Base-by-base conservation (phyloP, 805 yeast species). In the Cyberlindnera amylophila region DNA sequence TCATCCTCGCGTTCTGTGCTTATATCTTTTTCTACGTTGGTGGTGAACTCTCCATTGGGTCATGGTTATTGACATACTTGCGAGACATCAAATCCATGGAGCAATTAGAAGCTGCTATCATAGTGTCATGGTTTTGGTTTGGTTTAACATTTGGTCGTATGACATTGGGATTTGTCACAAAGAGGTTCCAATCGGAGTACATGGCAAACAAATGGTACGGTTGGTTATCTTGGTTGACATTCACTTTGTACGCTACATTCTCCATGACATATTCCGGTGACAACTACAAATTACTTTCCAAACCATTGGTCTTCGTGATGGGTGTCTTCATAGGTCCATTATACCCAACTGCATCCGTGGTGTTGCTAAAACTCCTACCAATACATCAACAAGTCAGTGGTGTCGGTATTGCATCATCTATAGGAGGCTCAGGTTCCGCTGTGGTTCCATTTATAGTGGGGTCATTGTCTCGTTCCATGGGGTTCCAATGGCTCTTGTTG, bases 91-190 rank as follows among this genome's bases (percentile, higher is more conserved):
- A 84, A 43, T 61, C 69, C 14, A 78, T 79, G 7, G 64, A 67
- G 36, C 64, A 65, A 29, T 51, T 65, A 1, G 58, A 65, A 13
- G 74, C 79, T 55, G 82, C 88, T 6, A 79, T 76, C 53, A 77
- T 81, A 10, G 77, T 83, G 0, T 74, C 87, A 3, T 82, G 86
- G 13, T 82, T 74, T 55, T 83, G 90, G 89, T 71, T 73, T 17
- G 91, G 91, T 1, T 58, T 83, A n/a, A 79, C 89, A 0, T 46
- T 72, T 13, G 90, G 90, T 0, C 66, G 91, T 45, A 60, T 83
- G 32, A 45, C 66, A 3, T 60, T 83, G 10, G 82, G 82, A 1
- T 76, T 77, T 54, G 71, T 69, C 11, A 78, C 83, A 0, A 63
- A 67, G 42, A 64, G 49, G 40, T 79, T 77, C 51, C 52, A 44